Percentiles rank a stretch among this genome's conserved stretches.
Conservation (phyloP, 768 basidiomycete genomes). For the Trametes villosa region DNA sequence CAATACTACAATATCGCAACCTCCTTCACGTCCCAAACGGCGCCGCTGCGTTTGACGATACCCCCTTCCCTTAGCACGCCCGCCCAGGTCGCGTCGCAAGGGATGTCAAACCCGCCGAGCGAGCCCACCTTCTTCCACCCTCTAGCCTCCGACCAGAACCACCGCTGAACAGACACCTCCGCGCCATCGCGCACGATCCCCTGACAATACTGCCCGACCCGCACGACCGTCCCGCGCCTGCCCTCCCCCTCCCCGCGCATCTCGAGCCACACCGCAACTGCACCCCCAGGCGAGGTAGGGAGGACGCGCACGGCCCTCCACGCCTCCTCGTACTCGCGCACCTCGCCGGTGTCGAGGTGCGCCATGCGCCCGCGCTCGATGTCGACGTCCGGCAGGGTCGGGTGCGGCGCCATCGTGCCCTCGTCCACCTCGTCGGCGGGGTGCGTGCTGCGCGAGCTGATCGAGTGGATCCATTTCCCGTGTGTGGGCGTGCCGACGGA, state of each 20-base stretch:
- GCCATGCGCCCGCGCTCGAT: constrained; percentile 21
- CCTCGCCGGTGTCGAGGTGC: constrained; percentile 13
- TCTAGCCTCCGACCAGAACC: constrained; percentile 10
- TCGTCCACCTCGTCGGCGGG: constrained; percentile 20
- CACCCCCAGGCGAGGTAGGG: not conserved
- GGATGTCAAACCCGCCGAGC: constrained; percentile 1
- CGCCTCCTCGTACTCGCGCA: constrained; percentile 23
- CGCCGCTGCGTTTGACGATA: not conserved
- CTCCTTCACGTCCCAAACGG: constrained; percentile 4
- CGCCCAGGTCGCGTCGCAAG: constrained; percentile 9
- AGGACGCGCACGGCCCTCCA: constrained; percentile 12
- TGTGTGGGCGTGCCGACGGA: constrained; percentile 17
- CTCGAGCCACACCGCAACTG: constrained; percentile 4
- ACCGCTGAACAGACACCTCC: constrained; percentile 12
- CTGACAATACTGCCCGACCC: constrained; percentile 20
- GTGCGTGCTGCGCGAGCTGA: constrained; percentile 19
- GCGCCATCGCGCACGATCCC: constrained; percentile 15
- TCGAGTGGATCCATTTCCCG: constrained; percentile 23
- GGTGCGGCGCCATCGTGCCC: constrained; percentile 19
- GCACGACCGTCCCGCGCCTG: constrained; percentile 3
- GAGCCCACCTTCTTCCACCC: constrained; percentile 4
- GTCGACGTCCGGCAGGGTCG: constrained; percentile 13
- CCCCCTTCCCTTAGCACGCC: not conserved
- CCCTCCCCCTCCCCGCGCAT: not conserved
- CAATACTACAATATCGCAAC: not conserved